Conservation (phyloP, 306 rosid genomes). For the Gynostemma pentaphyllum region DNA sequence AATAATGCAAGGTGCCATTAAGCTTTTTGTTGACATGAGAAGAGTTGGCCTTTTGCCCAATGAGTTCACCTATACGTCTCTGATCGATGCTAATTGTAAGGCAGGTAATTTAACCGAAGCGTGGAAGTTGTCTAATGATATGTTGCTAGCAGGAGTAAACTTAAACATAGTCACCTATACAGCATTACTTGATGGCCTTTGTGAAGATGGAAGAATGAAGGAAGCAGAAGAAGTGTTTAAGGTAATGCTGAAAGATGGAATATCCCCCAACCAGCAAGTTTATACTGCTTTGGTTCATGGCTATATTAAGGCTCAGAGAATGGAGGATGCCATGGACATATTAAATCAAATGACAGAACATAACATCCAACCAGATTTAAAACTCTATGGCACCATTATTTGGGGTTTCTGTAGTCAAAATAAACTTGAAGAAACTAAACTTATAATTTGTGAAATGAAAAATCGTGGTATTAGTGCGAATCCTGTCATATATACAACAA, state of each 20-base stretch:
- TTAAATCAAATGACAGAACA: slow-evolving; percentile 58
- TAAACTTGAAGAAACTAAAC: slow-evolving; percentile 50
- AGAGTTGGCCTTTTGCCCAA: slow-evolving; percentile 69
- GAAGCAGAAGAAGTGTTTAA: slow-evolving; percentile 70
- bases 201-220: slow-evolving; percentile 57
- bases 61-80: slow-evolving; percentile 76
- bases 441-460: slow-evolving; percentile 45
- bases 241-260: slow-evolving; percentile 48
- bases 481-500: slow-evolving; percentile 55
- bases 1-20: slow-evolving; percentile 66
- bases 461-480: slow-evolving; percentile 44
- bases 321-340: slow-evolving; percentile 41
- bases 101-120: slow-evolving; percentile 57
- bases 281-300: slow-evolving; percentile 80
- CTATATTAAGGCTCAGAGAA: slow-evolving; percentile 50
- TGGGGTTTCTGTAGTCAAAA: slow-evolving; percentile 67
- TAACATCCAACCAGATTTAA: slow-evolving; percentile 46
- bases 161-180: slow-evolving; percentile 59
- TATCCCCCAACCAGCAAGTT: slow-evolving; percentile 41
- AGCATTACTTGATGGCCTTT: slow-evolving; percentile 66
- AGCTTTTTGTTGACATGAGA: slow-evolving; percentile 75
- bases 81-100: slow-evolving; percentile 85
- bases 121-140: slow-evolving; percentile 53
- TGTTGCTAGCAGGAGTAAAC: slow-evolving; percentile 49
- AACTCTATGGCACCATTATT: slow-evolving; percentile 63